Conservation (phyloP, 331 rosid genomes). For the Cydonia oblonga region DNA sequence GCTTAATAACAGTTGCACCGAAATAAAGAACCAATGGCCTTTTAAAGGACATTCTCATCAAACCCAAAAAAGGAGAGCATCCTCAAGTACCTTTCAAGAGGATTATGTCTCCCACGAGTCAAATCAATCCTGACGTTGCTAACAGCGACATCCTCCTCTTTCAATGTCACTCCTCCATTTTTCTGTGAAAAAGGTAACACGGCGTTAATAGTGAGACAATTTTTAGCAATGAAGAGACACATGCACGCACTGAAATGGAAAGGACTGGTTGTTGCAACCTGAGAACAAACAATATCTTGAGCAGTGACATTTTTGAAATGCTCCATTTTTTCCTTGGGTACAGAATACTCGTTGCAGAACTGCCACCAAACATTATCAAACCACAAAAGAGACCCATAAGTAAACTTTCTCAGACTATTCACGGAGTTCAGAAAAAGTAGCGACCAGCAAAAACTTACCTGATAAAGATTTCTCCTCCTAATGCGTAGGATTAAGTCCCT, state of each 20-base stretch:
- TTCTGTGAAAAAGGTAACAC: conserved; percentile 32
- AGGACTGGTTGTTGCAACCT: conserved; percentile 25
- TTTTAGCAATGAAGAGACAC: background rate
- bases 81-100: conserved; percentile 66
- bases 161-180: conserved; percentile 64
- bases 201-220: conserved; percentile 2
- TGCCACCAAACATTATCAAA: conserved; percentile 20
- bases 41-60: background rate
- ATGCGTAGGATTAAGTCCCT: conserved; percentile 73
- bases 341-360: conserved; percentile 92
- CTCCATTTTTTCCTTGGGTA: conserved; percentile 71
- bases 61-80: background rate
- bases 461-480: conserved; percentile 82
- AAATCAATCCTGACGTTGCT: conserved; percentile 81
- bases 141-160: conserved; percentile 78
- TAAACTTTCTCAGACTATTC: background rate
- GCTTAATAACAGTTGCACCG: background rate
- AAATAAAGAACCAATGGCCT: background rate
- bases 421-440: background rate
- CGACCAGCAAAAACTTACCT: conserved; percentile 28
- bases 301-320: conserved; percentile 75
- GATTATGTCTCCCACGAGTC: conserved; percentile 82
- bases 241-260: background rate
- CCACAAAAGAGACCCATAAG: background rate
- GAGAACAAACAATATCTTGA: conserved; percentile 86